A percentile compares a stretch with the other conserved stretches of the same genome.
Conservation (phyloP, 2,329 filamentous ascomycete genomes). For the Fusarium keratoplasticum region DNA sequence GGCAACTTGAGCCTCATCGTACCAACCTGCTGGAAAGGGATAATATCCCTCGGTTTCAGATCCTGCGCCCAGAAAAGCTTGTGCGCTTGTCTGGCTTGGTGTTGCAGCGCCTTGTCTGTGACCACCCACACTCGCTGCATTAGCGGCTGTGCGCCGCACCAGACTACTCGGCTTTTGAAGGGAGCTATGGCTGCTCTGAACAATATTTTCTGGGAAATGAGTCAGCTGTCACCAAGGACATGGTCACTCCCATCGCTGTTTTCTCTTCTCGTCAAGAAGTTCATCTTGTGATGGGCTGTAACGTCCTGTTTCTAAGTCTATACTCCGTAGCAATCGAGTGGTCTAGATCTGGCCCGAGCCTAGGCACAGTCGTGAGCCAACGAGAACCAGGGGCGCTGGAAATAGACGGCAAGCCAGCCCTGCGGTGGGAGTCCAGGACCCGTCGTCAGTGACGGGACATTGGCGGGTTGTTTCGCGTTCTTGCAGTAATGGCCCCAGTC, state of each 20-base stretch:
- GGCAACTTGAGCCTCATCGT: constrained; percentile 2
- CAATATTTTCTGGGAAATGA: neutral
- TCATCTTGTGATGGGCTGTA: neutral
- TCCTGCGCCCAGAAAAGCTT: constrained; percentile 1
- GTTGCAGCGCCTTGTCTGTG: neutral
- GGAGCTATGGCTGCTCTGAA: neutral
- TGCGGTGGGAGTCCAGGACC: neutral
- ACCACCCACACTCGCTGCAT: constrained; percentile 4
- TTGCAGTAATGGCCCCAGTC: neutral
- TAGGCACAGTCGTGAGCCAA: neutral
- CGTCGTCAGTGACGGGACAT: neutral
- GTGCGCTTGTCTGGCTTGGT: neutral
- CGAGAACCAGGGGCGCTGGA: neutral
- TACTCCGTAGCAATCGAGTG: neutral
- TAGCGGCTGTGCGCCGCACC: neutral
- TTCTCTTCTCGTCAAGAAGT: neutral
- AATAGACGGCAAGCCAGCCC: neutral
- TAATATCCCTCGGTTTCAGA: constrained; percentile 9
- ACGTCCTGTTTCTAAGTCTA: neutral
- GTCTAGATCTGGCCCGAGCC: neutral
- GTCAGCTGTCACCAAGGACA: neutral
- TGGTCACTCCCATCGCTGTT: neutral
- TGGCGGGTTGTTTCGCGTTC: neutral
- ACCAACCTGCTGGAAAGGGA: constrained; percentile 3
- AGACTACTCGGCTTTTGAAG: neutral